Conservation (phyloP, 2,329 filamentous ascomycete genomes). For the Alternaria sp. region DNA sequence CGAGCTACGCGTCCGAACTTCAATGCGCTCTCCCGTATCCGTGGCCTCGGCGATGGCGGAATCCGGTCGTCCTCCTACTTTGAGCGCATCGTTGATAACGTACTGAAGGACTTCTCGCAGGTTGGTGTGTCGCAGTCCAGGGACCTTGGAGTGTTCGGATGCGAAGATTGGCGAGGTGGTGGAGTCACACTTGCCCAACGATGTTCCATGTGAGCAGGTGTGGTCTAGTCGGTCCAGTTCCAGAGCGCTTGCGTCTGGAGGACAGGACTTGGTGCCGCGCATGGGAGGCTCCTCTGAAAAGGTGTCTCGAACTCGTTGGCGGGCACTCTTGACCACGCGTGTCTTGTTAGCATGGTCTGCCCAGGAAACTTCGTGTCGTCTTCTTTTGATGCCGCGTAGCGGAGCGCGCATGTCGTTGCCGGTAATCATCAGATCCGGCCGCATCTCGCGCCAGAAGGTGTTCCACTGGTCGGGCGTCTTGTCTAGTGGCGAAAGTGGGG, state of each 20-base stretch:
- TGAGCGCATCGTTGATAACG: slow-evolving; percentile 60
- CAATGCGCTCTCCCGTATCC: slow-evolving; percentile 56
- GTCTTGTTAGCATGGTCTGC: slow-evolving; percentile 26
- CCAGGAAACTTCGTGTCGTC: slow-evolving; percentile 48
- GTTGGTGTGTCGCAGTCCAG: slow-evolving; percentile 56
- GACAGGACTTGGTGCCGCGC: slow-evolving; percentile 25
- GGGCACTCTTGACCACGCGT: slow-evolving; percentile 32
- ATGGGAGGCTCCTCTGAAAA: slow-evolving; percentile 38
- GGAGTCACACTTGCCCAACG: slow-evolving; percentile 31
- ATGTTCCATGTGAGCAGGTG: slow-evolving; percentile 30
- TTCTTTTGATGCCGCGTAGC: slow-evolving; percentile 52
- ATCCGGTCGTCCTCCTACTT: slow-evolving; percentile 60
- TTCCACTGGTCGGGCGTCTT: slow-evolving; percentile 36
- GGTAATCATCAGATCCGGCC: slow-evolving; percentile 53
- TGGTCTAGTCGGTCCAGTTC: slow-evolving; percentile 27
- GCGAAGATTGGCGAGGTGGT: slow-evolving; percentile 41
- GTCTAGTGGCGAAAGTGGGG: slow-evolving; percentile 55
- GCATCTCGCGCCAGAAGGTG: slow-evolving; percentile 41
- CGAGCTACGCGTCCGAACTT: slow-evolving; percentile 53
- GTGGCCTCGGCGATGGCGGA: slow-evolving; percentile 57
- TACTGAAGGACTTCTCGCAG: slow-evolving; percentile 58
- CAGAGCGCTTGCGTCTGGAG: slow-evolving; percentile 11
- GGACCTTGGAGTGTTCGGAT: slow-evolving; percentile 51
- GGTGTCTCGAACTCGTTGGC: slow-evolving; percentile 35
- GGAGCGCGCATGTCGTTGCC: slow-evolving; percentile 50